Base-by-base conservation (phyloP, 441 rosid species). In the Euphorbia schlechtendalii region DNA sequence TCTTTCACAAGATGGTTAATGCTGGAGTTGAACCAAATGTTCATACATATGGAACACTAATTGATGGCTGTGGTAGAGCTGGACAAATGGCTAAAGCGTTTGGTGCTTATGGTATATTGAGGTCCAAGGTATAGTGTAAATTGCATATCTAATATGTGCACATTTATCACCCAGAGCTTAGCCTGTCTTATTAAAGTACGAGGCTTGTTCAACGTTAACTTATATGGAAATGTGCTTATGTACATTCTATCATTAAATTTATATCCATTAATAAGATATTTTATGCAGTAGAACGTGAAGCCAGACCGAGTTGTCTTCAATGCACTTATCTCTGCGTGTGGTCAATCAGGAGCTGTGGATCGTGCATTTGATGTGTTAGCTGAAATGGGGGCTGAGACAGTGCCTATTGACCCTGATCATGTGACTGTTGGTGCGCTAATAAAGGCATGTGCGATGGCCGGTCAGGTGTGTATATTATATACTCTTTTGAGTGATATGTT, bases 281-380 rank as follows among this genome's bases (percentile, higher is more conserved):
- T 51, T 78, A 73, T 82, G 80, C 92, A 88, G 96, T 90, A 92
- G 98, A 89, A 90, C 27, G 96, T 92, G 83, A 81, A 90, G 86
- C 97, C 97, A 79, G 98, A 92, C 83, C 92, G 90, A 81, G 98
- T 92, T 78, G 86, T 92, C 66, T 92, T 90, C 81, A 92, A 92
- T 76, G 96, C 96, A 61, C 96, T 92, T 76, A 92, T 92, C 61
- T 83, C 89, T 63, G 98, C 98, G 66, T 92, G 98, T 75, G 98
- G 96, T 72, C 86, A 89, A 75, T 78, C 90, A 24, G 96, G 96
- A 80, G 98, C 96, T 66, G 96, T 89, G 55, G 92, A 89, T 78
- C 94, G 96, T 69, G 98, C 98, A 74, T 92, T 92, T 67, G 98
- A 89, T 74, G 96, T 89, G 66, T 85, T 89, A 75, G 85, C 98